Evolutionary conservation across 345 rosid species (phyloP), one percentile per base, ranked within the genome.

Genomic region (Gossypium longicalyx): DNA sequence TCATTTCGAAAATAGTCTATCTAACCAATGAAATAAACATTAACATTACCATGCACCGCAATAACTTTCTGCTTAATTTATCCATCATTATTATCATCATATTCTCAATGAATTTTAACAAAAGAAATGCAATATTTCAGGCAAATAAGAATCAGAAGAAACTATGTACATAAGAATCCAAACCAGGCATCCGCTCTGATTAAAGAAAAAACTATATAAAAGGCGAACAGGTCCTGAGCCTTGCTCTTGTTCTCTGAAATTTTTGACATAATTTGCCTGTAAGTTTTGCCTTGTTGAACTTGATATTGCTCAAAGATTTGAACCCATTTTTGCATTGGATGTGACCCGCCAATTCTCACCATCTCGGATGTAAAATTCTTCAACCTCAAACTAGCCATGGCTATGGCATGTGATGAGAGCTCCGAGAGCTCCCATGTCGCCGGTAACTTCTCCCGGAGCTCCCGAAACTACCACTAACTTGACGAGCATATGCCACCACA

Each of bases 401-500:
- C 66, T 56, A 20, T 72, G 75, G 25, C 41, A 8, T 41, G 22
- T 48, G 63, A 38, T 13, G 38, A 49, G 53, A 49, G 71, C 71
- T 63, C 3, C 15, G 2, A 29, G 63, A 63, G 9, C 77, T 48
- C 45, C 54, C 73, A 29, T 52, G 29, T 29, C 22, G 48, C 19
- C 53, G 52, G 17, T 34, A 44, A 58, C 47, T 22, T 27, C 73
- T 74, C 43, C 82, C 67, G 0, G 80, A 64, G 74, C 82, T 79
- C 12, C 83, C 83, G 2, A 89, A 58, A 7, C 75, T 53, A 12
- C 87, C 80, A 54, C 97, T 92, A 59, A 92, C 90, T 80, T 94
- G 97, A 43, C 97, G 93, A 69, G 93, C 97, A 43, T 89, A 89
- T 2, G 80, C 82, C 6, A 78, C 98, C 1, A 92, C 96, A 63